These are phyloP conservation scores for Rhizomucor pusillus DNA, from an alignment of 371 early-diverging fungal genomes.

Conservation along the genomic window DNA sequence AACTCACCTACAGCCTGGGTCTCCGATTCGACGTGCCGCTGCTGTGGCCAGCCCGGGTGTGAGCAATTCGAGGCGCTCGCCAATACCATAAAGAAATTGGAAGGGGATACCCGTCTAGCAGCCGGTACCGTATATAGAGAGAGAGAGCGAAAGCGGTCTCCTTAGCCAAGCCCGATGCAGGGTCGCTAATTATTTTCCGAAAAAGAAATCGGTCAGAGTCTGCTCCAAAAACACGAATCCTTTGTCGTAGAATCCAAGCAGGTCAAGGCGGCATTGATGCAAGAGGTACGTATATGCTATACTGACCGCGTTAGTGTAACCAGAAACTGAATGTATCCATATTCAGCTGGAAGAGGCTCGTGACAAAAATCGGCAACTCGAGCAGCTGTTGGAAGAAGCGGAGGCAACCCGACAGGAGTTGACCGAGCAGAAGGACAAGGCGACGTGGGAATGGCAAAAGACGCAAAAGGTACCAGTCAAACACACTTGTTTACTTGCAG, in stretches of 20 bases:
- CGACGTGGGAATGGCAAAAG: constrained; percentile 37
- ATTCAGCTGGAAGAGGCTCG: constrained; percentile 23
- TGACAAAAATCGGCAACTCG: constrained; percentile 25
- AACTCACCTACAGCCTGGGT: constrained; percentile 12
- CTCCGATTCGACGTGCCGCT: constrained; percentile 25
- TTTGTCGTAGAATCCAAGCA: constrained; percentile 29
- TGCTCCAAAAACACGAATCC: constrained; percentile 42
- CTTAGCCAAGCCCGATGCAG: no score
- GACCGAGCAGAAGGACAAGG: constrained; percentile 23
- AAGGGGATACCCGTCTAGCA: constrained; percentile 41
- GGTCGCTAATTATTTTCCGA: not conserved
- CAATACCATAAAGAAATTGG: constrained; percentile 34
- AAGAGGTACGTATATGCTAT: constrained; percentile 20
- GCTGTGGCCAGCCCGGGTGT: constrained; percentile 35
- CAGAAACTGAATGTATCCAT: not conserved
- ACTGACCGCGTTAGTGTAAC: constrained; percentile 3
- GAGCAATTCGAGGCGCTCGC: constrained; percentile 22
- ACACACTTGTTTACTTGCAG: no score
- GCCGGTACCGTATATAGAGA: constrained; percentile 34
- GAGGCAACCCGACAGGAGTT: constrained; percentile 28
- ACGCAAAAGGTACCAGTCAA: constrained; percentile 35
- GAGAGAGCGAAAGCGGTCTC: no score
- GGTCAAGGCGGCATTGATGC: constrained; percentile 23
- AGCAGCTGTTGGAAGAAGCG: constrained; percentile 29
- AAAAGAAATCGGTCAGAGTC: constrained; percentile 45